These are phyloP conservation scores for Fusarium dlaminii DNA, from an alignment of 2,329 filamentous ascomycete species.

Conservation along the genomic window DNA sequence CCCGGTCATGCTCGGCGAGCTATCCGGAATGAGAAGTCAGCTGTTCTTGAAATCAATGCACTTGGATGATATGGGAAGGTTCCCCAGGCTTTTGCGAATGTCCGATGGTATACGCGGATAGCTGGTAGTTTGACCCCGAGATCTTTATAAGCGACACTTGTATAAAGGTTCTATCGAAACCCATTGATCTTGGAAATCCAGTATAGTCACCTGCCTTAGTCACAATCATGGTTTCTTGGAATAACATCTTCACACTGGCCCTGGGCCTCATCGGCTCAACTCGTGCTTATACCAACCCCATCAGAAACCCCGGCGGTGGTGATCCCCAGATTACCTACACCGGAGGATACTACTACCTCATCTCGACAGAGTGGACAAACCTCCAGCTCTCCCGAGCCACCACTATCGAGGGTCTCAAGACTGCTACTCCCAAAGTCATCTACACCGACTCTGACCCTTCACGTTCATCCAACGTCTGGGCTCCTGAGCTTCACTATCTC, in stretches of 20 bases:
- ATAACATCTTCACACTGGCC: constrained; percentile 9
- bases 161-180: background rate
- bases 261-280: constrained; percentile 24
- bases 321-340: constrained; percentile 64
- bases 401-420: constrained; percentile 65
- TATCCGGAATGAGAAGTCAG: background rate
- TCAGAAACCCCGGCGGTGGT: constrained; percentile 59
- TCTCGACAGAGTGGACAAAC: constrained; percentile 65
- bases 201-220: background rate
- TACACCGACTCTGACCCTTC: constrained; percentile 58
- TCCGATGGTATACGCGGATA: background rate
- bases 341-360: constrained; percentile 65
- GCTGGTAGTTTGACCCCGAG: fast-evolving
- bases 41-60: background rate
- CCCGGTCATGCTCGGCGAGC: background rate
- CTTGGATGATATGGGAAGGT: background rate
- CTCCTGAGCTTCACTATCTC: constrained; percentile 64
- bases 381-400: constrained; percentile 63
- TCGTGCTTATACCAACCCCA: constrained; percentile 60
- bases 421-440: constrained; percentile 59
- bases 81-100: background rate
- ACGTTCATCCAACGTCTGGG: constrained; percentile 66
- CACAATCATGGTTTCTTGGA: constrained; percentile 26
- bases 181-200: background rate
- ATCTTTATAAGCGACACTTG: background rate